Base-by-base conservation (phyloP, 768 basidiomycete genomes). In the Amanita polypyramis region DNA sequence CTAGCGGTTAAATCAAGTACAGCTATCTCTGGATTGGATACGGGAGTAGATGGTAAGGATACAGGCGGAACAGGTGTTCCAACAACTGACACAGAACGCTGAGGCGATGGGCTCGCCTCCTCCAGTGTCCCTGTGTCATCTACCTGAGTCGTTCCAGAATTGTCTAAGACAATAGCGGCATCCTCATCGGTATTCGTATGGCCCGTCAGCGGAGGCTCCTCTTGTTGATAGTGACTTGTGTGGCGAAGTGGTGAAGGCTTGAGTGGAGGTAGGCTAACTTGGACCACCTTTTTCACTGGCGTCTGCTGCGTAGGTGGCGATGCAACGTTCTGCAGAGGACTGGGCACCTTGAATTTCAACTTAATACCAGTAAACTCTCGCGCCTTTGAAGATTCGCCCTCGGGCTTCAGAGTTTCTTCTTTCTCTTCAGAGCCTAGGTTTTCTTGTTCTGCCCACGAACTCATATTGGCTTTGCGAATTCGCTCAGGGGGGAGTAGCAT, bases 401-500 rank as follows among this genome's bases (percentile, higher is more conserved):
- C 47, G 19, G 39, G 32, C 1, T 33, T 38, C n/a, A 19, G n/a
- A 11, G 40, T 11, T 35, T 49, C 47, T 17, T 49, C 47, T 3
- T 42, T 49, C 21, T 49, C 47, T 21, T 49, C 47, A 17, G 38
- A 42, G 7, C 19, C n/a, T 15, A 39, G 47, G 33, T 11, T 42
- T 14, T 49, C 38, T 42, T 33, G 47, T 21, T 42, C 47, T 17
- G 40, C 3, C 47, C 47, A 49, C 4, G 32, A 8, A 17, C 19
- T 42, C 20, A 12, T 15, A 25, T 41, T 49, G 30, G 40, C 29
- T 17, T 42, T 49, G n/a, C 47, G 47, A 25, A 69, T 66, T 53
- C 71, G 67, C 48, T 85, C 82, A 2, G 82, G 75, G 12, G 85
- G 84, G 21, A 91, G 74, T 36, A 91, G 70, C n/a, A 76, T 70